A percentile compares a stretch with the other conserved stretches of the same genome.
Evolutionary conservation across 2,329 filamentous ascomycete genomes (phyloP).

Genomic region (Ceratocystis diversiconidia): DNA sequence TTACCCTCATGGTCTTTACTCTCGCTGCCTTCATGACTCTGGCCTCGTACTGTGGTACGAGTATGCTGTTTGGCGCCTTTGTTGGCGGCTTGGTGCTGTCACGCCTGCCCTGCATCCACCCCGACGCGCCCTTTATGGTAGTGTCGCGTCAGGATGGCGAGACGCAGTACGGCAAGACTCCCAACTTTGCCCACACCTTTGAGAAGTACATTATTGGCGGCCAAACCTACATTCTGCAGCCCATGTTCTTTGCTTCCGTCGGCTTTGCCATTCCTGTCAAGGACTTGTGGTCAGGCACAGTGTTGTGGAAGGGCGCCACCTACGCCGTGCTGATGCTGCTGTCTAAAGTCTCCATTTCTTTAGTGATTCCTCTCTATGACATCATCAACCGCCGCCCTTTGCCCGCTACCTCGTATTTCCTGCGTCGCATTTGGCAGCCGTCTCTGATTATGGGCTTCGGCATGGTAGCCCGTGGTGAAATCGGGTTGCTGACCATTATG

Average conservation of each 20-base stretch:
- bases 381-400: slow-evolving; percentile 24
- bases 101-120: slow-evolving; percentile 26
- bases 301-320: slow-evolving; percentile 43
- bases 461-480: slow-evolving; percentile 47
- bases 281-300: slow-evolving; percentile 35
- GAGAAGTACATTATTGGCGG: slow-evolving; percentile 26
- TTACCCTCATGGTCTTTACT: slow-evolving; percentile 25
- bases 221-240: slow-evolving; percentile 35
- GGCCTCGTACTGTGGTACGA: slow-evolving; percentile 27
- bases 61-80: slow-evolving; percentile 28
- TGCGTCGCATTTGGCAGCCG: slow-evolving; percentile 31
- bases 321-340: slow-evolving; percentile 42
- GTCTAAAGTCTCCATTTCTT: slow-evolving; percentile 25
- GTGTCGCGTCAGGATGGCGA: slow-evolving; percentile 26
- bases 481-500: slow-evolving; percentile 41
- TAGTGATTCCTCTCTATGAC: slow-evolving; percentile 20
- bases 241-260: slow-evolving; percentile 45
- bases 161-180: slow-evolving; percentile 24
- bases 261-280: slow-evolving; percentile 48
- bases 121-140: slow-evolving; percentile 25
- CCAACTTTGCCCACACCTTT: slow-evolving; percentile 28
- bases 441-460: slow-evolving; percentile 40
- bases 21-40: slow-evolving; percentile 23
- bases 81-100: slow-evolving; percentile 29
- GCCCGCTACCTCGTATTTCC: slow-evolving; percentile 1